A percentile compares a stretch with the other conserved stretches of the same genome.
Conservation (phyloP, 176 grass and related monocot genomes). For the Carex kokanica region DNA sequence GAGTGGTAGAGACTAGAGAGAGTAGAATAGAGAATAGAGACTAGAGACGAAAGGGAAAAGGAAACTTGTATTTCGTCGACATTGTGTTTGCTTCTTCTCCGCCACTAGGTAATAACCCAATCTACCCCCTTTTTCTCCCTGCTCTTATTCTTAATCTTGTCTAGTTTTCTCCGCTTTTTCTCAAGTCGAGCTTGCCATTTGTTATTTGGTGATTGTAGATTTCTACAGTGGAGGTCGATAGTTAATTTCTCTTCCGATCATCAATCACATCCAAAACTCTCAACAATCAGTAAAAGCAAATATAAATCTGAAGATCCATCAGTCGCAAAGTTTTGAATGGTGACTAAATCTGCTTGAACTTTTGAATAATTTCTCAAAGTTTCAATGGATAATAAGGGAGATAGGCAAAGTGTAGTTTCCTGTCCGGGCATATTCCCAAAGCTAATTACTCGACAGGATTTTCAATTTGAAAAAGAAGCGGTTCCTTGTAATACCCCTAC, state of each 20-base stretch:
- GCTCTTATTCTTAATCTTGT: neutral
- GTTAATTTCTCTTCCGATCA: neutral
- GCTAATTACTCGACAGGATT: slow-evolving; percentile 33
- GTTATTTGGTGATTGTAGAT: slow-evolving; percentile 13
- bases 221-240: neutral
- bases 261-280: neutral
- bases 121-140: neutral
- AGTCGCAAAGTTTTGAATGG: neutral
- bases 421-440: slow-evolving; percentile 35
- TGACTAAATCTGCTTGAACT: slow-evolving; percentile 19
- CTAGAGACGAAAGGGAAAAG: neutral
- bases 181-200: no score
- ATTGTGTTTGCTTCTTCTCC: slow-evolving; percentile 6
- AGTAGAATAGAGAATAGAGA: neutral
- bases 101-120: slow-evolving; percentile 11
- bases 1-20: neutral
- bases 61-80: neutral
- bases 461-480: slow-evolving; percentile 41
- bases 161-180: no score
- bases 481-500: slow-evolving; percentile 53
- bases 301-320: neutral
- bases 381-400: slow-evolving; percentile 49
- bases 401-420: slow-evolving; percentile 32
- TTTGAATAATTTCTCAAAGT: neutral
- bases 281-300: neutral